Percentiles rank a stretch among this genome's conserved stretches.
Evolutionary conservation across 2,329 filamentous ascomycete species (phyloP).

Genomic region (Onygenales sp.): DNA sequence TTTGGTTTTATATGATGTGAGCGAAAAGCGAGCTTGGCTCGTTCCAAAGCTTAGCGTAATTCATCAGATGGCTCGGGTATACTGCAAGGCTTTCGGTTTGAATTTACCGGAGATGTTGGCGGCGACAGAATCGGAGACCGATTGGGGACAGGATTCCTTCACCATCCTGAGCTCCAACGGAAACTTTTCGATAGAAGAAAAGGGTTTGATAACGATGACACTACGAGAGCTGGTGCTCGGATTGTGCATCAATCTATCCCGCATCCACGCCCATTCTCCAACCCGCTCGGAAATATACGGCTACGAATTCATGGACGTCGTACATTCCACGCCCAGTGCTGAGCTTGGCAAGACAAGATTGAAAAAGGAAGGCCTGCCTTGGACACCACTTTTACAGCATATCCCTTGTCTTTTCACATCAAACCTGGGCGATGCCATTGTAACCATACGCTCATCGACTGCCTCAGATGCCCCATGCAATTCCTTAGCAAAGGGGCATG

Average conservation of each 20-base stretch:
- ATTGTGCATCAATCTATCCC: neutral
- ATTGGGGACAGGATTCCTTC: neutral
- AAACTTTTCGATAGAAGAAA: neutral
- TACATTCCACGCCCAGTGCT: neutral
- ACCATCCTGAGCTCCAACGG: neutral
- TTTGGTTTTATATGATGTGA: conserved; percentile 1
- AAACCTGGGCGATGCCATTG: conserved; percentile 2
- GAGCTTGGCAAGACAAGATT: neutral
- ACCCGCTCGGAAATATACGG: neutral
- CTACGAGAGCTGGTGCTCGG: neutral
- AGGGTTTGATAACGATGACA: neutral
- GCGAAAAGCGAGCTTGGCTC: conserved; percentile 1
- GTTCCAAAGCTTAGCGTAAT: neutral
- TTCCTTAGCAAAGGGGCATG: neutral
- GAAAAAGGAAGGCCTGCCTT: neutral
- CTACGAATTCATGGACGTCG: conserved; percentile 5
- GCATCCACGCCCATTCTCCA: neutral
- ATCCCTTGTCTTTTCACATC: conserved; percentile 1
- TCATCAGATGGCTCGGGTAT: conserved; percentile 2
- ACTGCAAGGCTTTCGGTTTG: neutral
- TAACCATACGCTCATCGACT: neutral
- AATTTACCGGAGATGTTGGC: neutral
- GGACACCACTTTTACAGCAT: neutral
- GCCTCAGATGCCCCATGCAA: neutral
- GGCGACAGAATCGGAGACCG: neutral